These are phyloP conservation scores for Kodamaea jinghongensis DNA, from an alignment of 805 yeast genomes.

Conservation along the genomic window DNA sequence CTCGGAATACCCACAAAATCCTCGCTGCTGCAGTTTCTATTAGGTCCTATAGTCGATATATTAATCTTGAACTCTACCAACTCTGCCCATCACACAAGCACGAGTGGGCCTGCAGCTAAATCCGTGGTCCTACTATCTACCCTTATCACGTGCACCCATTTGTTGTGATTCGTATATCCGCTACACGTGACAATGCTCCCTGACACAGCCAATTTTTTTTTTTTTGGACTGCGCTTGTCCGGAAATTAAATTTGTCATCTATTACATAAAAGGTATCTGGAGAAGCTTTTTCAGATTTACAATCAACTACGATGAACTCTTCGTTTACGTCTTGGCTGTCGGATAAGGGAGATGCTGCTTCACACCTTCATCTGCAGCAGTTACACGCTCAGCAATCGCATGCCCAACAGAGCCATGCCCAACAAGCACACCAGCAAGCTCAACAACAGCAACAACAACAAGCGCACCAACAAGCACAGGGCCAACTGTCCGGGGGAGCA, in stretches of 20 bases:
- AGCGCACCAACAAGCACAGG: conserved; percentile 5
- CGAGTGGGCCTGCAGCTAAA: too few relatives aligned
- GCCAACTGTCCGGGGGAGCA: background rate
- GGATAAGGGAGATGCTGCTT: conserved; percentile 17
- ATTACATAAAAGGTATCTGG: conserved; percentile 12
- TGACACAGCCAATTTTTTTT: background rate
- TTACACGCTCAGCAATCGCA: conserved; percentile 8
- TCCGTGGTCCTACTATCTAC: too few relatives aligned
- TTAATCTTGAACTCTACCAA: too few relatives aligned
- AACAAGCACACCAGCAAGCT: conserved; percentile 11
- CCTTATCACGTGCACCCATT: too few relatives aligned
- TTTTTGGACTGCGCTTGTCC: background rate
- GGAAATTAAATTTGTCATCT: conserved; percentile 13
- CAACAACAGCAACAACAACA: conserved; percentile 6
- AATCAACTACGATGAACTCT: conserved; percentile 18
- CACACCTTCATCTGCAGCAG: conserved; percentile 9
- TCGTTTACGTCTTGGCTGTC: conserved; percentile 24
- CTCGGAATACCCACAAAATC: too few relatives aligned
- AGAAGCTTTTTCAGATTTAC: conserved; percentile 3
- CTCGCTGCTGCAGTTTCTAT: too few relatives aligned
- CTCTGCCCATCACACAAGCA: too few relatives aligned
- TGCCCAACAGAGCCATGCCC: conserved; percentile 8
- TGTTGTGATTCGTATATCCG: too few relatives aligned
- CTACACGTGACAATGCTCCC: background rate
- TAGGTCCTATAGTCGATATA: too few relatives aligned